Percentiles rank a stretch among this genome's conserved stretches.
phyloP scores from a whole-genome alignment of 2,329 filamentous ascomycete species.

The Paraphoma sp. region DNA sequence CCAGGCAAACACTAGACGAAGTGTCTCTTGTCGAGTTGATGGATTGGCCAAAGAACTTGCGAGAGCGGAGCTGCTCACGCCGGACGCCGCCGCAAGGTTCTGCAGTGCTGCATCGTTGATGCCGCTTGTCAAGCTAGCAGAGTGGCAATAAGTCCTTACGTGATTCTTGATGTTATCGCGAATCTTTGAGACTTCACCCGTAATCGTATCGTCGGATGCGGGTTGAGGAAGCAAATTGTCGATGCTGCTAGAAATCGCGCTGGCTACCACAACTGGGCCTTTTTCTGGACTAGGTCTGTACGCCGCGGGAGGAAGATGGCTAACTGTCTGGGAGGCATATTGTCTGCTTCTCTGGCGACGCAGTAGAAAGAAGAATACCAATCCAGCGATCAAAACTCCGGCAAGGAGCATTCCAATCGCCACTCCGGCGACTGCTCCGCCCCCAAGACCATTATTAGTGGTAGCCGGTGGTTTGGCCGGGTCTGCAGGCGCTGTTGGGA shows the following conservation, averaged over 20 bases:
- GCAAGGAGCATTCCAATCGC: constrained; percentile 25
- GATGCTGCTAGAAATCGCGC: constrained; percentile 1
- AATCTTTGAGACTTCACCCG: constrained; percentile 24
- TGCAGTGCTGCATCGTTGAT: constrained; percentile 12
- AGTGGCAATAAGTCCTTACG: constrained; percentile 26
- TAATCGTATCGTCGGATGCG: constrained; percentile 27
- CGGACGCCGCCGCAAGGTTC: constrained; percentile 14
- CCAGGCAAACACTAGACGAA: constrained; percentile 25
- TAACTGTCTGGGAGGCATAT: neutral
- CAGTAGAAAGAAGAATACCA: constrained; percentile 16
- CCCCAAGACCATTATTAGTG: constrained; percentile 8
- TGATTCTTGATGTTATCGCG: constrained; percentile 36
- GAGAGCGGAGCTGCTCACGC: constrained; percentile 6
- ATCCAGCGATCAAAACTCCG: constrained; percentile 17
- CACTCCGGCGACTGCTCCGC: constrained; percentile 23
- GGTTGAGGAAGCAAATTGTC: constrained; percentile 31
- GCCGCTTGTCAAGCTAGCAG: neutral
- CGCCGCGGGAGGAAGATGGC: neutral
- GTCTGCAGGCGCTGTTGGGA: too few species aligned
- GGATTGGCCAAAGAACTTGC: constrained; percentile 11
- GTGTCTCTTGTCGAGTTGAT: constrained; percentile 13
- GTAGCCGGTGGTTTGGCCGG: too few species aligned
- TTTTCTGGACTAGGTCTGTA: constrained; percentile 5
- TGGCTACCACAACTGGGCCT: neutral
- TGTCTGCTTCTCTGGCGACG: constrained; percentile 15